Base-by-base conservation (phyloP, 768 basidiomycete genomes). In the Termitomyces sp. region DNA sequence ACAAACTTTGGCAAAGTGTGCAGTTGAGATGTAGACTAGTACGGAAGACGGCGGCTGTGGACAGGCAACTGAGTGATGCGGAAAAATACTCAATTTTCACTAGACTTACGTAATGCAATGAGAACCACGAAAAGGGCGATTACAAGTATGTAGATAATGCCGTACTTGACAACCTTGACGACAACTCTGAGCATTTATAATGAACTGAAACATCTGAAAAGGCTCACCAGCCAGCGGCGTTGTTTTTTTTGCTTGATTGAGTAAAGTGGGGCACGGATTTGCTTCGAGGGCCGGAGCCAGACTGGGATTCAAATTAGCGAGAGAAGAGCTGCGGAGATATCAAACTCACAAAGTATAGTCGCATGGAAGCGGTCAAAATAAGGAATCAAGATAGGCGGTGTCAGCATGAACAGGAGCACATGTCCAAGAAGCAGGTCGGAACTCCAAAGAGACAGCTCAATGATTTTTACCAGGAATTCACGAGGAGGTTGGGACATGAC, bases 401-500 rank as follows among this genome's bases (percentile, higher is more conserved):
- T 90, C 64, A 98, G 71, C 78, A 98, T 82, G 77, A 98, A 91
- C 58, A 98, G 76, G 43, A 98, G 77, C 66, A 98, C 67, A 68
- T 93, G 91, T 6, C 88, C 90, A 10, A 91, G 77, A 51, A 98
- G 77, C 62, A 98, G 87, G 72, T 98, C 97, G 19, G 91, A 94
- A 61, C 91, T 90, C 90, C 96, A 98, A 21, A 98, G 69, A 43
- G 91, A 91, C 69, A 98, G 76, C 72, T 98, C 97, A 62, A 98
- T 92, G 58, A 94, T 90, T 80, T 99, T 99, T 75, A 98, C 96
- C 60, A 98, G 74, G 64, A 93, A 98, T 76, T 98, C 97, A 67
- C 97, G 88, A 28, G 90, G 93, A 50, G 96, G 96, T 68, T 98
- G 97, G n/a, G 93, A 94, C 84, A 96, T 90, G 42, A 88, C 93